These are phyloP conservation scores for Telopea speciosissima DNA, from an alignment of 177 flowering plant species.

Conservation along the genomic window DNA sequence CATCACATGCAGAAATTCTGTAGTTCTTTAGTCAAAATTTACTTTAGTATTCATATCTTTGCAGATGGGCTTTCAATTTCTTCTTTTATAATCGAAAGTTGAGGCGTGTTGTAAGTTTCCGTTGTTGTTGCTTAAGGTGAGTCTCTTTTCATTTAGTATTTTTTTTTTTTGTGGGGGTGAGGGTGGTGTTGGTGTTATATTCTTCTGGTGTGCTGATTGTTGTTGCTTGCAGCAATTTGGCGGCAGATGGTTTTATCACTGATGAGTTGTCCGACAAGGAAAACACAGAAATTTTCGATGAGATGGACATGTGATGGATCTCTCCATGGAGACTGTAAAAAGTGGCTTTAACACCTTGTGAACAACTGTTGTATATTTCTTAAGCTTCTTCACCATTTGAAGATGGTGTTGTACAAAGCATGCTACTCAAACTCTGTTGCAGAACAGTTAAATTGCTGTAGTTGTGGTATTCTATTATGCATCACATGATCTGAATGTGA, in stretches of 20 bases:
- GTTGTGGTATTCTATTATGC: too few relatives aligned
- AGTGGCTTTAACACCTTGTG: not conserved
- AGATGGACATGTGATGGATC: constrained; percentile 75
- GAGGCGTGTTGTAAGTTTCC: constrained; percentile 82
- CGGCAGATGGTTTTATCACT: constrained; percentile 44
- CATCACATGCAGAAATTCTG: not conserved
- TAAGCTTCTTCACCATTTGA: too few relatives aligned
- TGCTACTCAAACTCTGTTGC: too few relatives aligned
- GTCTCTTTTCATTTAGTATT: not conserved
- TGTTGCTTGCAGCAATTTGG: constrained; percentile 60
- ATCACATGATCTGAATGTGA: too few relatives aligned
- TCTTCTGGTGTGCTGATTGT: not conserved
- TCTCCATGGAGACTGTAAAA: not conserved
- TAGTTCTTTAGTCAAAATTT: constrained; percentile 1
- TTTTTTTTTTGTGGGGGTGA: not conserved
- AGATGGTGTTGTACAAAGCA: too few relatives aligned
- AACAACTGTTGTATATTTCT: not conserved
- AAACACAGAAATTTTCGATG: constrained; percentile 64
- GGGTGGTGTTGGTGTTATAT: not conserved
- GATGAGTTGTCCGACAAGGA: constrained; percentile 37
- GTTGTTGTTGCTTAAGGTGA: constrained; percentile 80
- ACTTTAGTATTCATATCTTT: constrained; percentile 6
- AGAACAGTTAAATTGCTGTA: too few relatives aligned
- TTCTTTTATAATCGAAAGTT: constrained; percentile 88
- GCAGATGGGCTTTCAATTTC: constrained; percentile 94